Evolutionary conservation across 176 grass and related monocot species (phyloP), one percentile per base, ranked within the genome.

Genomic region (Saccharum spontaneum): DNA sequence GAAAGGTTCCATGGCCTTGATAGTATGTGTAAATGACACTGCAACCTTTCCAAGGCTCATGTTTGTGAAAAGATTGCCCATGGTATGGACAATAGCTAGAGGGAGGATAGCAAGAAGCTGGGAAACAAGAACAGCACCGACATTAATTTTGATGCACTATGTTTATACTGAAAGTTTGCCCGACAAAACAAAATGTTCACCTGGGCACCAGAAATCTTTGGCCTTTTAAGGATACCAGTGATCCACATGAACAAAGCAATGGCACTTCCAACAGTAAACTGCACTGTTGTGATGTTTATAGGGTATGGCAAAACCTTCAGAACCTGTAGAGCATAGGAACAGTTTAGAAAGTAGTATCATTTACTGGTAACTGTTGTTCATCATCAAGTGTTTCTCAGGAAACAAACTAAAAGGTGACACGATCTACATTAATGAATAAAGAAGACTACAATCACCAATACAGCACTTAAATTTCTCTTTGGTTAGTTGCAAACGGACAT

Each of bases 1-100:
- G 84, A 92, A 92, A 52, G 92, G 94, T 34, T 97, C 94, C 80
- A 83, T 88, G 23, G 92, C 92, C 86, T 94, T 97, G 77, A 97
- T 94, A 69, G 92, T 91, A 67, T 97, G 94, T 68, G 94, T 94
- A 80, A 90, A 94, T 61, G 94, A 97, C 69, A 97, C 94, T 8
- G 89, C 94, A 87, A 94, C 91, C 79, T 90, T 97, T 81, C 91
- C 91, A 78, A 90, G 82, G 67, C 94, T 97, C 94, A 90, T 92
- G 70, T 97, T 94, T 36, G 92, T 97, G 86, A 94, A 97, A 84
- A 97, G 87, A 76, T 89, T 97, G 36, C 92, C 94, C 92, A 97
- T 90, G 31, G 92, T 92, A 68, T 97, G 94, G 16, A 92, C 80
- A 50, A 97, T 74, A 83, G 90, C 94, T 31, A 97, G 82, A 36